Percentiles rank a stretch among this genome's conserved stretches.
Evolutionary conservation across 192 early-diverging fungal genomes (phyloP).

Genomic region (Umbelopsis ramanniana): DNA sequence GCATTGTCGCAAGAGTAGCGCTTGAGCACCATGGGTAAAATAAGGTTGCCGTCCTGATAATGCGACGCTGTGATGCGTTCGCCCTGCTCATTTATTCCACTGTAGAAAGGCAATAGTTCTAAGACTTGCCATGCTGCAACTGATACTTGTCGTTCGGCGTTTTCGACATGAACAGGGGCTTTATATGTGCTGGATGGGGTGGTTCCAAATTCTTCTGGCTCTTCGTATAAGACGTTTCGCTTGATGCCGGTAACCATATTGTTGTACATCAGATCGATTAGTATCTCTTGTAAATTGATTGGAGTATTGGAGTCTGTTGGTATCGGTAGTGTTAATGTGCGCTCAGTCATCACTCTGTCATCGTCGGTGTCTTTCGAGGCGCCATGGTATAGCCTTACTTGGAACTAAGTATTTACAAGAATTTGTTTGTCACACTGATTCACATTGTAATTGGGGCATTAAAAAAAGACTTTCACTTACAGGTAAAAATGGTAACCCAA

Average conservation of each 20-base stretch:
- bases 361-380: conserved; percentile 66
- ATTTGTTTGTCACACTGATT: not conserved
- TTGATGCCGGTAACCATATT: conserved; percentile 61
- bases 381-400: conserved; percentile 69
- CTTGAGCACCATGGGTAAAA: conserved; percentile 72
- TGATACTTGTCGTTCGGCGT: conserved; percentile 40
- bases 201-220: not conserved
- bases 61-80: conserved; percentile 46
- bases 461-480: conserved; percentile 48
- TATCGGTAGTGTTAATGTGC: conserved; percentile 44
- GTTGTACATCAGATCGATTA: conserved; percentile 69
- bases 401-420: conserved; percentile 31
- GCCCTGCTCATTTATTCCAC: conserved; percentile 68
- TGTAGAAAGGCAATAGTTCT: conserved; percentile 72
- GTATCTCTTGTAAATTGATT: conserved; percentile 54
- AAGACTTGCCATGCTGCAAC: conserved; percentile 75
- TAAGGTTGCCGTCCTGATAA: conserved; percentile 61
- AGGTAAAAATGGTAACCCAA: conserved; percentile 70
- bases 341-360: conserved; percentile 68
- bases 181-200: conserved; percentile 43
- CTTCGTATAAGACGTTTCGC: conserved; percentile 36
- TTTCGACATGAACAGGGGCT: conserved; percentile 25
- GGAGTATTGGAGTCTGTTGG: conserved; percentile 25
- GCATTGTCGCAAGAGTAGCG: conserved; percentile 59
- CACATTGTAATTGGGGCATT: no score